phyloP scores from a whole-genome alignment of 768 basidiomycete genomes.

The Boletellus ananiceps region DNA sequence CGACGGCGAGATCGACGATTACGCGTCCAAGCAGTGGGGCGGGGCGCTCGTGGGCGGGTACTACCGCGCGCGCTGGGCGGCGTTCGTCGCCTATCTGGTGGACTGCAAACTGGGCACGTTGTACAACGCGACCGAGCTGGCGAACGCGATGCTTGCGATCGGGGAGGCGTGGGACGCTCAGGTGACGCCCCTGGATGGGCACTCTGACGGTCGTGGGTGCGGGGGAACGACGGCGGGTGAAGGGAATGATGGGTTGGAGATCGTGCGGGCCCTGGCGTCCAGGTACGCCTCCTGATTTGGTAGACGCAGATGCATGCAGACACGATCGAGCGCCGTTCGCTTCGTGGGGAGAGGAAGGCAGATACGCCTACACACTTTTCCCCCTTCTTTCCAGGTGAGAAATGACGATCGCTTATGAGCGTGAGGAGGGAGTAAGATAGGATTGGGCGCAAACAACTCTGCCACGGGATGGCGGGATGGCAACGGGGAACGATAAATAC shows the following conservation, averaged over 20 bases:
- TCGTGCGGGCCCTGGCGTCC: constrained; percentile 13
- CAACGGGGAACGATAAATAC: too few species aligned
- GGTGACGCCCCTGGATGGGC: constrained; percentile 7
- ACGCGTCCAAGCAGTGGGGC: constrained; percentile 42
- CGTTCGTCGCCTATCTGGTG: constrained; percentile 33
- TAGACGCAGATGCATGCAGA: background rate
- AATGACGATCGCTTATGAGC: too few species aligned
- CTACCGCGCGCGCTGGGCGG: constrained; percentile 34
- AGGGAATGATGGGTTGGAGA: constrained; percentile 20
- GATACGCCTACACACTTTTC: too few species aligned
- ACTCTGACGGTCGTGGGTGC: too few species aligned
- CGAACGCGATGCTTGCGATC: constrained; percentile 28
- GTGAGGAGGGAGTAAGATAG: too few species aligned
- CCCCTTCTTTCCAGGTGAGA: too few species aligned
- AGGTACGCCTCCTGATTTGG: constrained; percentile 3
- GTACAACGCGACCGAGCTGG: constrained; percentile 28
- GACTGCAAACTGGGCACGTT: constrained; percentile 21
- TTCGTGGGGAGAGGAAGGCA: background rate
- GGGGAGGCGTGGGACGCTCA: constrained; percentile 30
- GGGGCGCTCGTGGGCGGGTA: constrained; percentile 35
- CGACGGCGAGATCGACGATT: constrained; percentile 38
- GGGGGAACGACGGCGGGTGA: constrained; percentile 10
- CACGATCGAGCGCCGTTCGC: background rate
- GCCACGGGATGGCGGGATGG: too few species aligned
- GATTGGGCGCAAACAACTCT: too few species aligned